phyloP scores from a whole-genome alignment of 805 yeast species.

The Hanseniaspora vineae region DNA sequence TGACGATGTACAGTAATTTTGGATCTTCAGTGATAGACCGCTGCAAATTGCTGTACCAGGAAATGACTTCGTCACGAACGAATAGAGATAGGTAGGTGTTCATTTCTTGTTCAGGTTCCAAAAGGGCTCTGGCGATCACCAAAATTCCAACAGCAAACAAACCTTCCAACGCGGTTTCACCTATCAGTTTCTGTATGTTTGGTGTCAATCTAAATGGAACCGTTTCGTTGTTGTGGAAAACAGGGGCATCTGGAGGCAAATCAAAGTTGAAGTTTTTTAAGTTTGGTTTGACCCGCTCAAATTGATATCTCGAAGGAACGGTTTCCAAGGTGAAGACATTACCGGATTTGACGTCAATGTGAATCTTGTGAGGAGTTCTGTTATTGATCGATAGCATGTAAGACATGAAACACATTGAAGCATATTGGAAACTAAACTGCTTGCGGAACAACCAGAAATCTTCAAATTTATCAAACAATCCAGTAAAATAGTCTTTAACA shows the following conservation, averaged over 20 bases:
- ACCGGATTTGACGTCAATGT: slow-evolving; percentile 71
- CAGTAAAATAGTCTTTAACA: slow-evolving; percentile 63
- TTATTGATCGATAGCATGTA: slow-evolving; percentile 89
- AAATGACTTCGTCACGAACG: slow-evolving; percentile 87
- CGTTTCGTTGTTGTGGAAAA: slow-evolving; percentile 80
- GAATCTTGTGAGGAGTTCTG: slow-evolving; percentile 88
- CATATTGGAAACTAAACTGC: slow-evolving; percentile 90
- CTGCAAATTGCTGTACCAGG: slow-evolving; percentile 88
- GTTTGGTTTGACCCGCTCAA: slow-evolving; percentile 27
- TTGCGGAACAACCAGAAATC: slow-evolving; percentile 96
- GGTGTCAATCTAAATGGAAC: slow-evolving; percentile 97
- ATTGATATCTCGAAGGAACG: slow-evolving; percentile 75
- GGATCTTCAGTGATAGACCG: slow-evolving; percentile 73
- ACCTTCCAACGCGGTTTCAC: slow-evolving; percentile 90
- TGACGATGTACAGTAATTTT: slow-evolving; percentile 75
- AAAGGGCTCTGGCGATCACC: slow-evolving; percentile 74
- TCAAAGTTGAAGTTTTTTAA: slow-evolving; percentile 25
- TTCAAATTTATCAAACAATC: slow-evolving; percentile 62
- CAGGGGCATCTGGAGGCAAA: slow-evolving; percentile 43
- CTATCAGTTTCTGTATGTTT: slow-evolving; percentile 84
- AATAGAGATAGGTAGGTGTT: slow-evolving; percentile 86
- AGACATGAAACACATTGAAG: slow-evolving; percentile 82
- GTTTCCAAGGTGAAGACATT: slow-evolving; percentile 89
- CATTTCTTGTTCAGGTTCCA: slow-evolving; percentile 85
- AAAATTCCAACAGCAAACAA: slow-evolving; percentile 73